Evolutionary conservation across 2,329 filamentous ascomycete species (phyloP).

Genomic region (Septoria petroselini): DNA sequence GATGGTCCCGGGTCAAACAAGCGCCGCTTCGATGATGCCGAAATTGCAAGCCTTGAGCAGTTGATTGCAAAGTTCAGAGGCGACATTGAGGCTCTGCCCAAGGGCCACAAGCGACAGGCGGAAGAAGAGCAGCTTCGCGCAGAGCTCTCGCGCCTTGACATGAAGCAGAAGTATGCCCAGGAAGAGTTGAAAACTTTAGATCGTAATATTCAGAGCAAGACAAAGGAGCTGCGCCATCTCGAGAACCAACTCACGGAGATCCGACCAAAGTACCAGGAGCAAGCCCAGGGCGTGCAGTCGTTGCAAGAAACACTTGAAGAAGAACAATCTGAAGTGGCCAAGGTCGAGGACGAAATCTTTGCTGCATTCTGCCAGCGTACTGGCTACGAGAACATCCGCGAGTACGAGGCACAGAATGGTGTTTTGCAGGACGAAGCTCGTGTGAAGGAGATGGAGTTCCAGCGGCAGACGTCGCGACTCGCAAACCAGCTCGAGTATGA

Average conservation of each 20-base stretch:
- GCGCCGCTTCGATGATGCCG: slow-evolving; percentile 77
- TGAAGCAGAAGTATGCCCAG: slow-evolving; percentile 66
- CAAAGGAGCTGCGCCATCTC: slow-evolving; percentile 72
- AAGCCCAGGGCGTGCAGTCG: slow-evolving; percentile 64
- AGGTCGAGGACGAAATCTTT: slow-evolving; percentile 87
- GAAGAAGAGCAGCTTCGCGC: slow-evolving; percentile 79
- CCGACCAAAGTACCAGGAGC: slow-evolving; percentile 72
- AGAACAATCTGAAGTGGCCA: slow-evolving; percentile 64
- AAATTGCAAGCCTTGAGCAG: slow-evolving; percentile 79
- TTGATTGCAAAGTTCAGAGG: slow-evolving; percentile 71
- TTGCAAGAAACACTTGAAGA: slow-evolving; percentile 56
- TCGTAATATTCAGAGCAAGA: slow-evolving; percentile 80
- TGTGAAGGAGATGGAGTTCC: slow-evolving; percentile 82
- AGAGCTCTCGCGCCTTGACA: slow-evolving; percentile 75
- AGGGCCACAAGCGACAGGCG: slow-evolving; percentile 68
- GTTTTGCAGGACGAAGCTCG: slow-evolving; percentile 85
- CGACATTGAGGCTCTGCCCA: slow-evolving; percentile 76
- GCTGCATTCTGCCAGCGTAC: slow-evolving; percentile 78
- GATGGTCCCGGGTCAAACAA: slow-evolving; percentile 72
- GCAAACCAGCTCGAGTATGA: slow-evolving; percentile 61
- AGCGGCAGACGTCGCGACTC: slow-evolving; percentile 66
- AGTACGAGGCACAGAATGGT: slow-evolving; percentile 91
- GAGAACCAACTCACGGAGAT: slow-evolving; percentile 71
- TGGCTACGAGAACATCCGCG: slow-evolving; percentile 83
- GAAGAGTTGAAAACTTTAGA: slow-evolving; percentile 76